Evolutionary conservation across 148 eudicot genomes (phyloP).

Genomic region (Nyssa sinensis): DNA sequence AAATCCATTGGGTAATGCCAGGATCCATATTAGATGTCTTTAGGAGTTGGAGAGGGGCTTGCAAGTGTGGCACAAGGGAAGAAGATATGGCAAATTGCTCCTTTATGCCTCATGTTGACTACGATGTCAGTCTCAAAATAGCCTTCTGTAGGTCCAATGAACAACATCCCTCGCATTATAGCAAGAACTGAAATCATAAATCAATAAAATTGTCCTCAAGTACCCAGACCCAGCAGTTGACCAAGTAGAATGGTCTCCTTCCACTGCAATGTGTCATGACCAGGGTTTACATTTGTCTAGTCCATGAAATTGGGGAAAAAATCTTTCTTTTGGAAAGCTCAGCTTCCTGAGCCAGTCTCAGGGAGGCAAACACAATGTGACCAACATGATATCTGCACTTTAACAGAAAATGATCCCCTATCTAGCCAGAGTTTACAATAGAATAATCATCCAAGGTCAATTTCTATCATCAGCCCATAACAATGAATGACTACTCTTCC

Average conservation of each 20-base stretch:
- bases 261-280: not conserved
- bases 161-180: not conserved
- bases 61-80: too few relatives aligned
- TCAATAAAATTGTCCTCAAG: not conserved
- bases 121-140: not conserved
- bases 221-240: not conserved
- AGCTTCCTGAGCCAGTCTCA: not conserved
- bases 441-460: too few relatives aligned
- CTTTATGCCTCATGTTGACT: too few relatives aligned
- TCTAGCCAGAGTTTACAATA: too few relatives aligned
- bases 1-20: too few relatives aligned
- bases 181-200: not conserved
- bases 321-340: not conserved
- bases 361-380: too few relatives aligned
- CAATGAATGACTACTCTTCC: too few relatives aligned
- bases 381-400: not conserved
- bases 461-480: too few relatives aligned
- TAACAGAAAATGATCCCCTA: too few relatives aligned
- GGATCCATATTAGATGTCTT: too few relatives aligned
- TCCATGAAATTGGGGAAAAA: not conserved
- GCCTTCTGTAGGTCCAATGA: not conserved
- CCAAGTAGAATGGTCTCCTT: not conserved
- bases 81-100: too few relatives aligned
- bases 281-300: not conserved
- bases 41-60: too few relatives aligned